Conservation (phyloP, 768 basidiomycete species). For the Leucogyrophana mollusca region DNA sequence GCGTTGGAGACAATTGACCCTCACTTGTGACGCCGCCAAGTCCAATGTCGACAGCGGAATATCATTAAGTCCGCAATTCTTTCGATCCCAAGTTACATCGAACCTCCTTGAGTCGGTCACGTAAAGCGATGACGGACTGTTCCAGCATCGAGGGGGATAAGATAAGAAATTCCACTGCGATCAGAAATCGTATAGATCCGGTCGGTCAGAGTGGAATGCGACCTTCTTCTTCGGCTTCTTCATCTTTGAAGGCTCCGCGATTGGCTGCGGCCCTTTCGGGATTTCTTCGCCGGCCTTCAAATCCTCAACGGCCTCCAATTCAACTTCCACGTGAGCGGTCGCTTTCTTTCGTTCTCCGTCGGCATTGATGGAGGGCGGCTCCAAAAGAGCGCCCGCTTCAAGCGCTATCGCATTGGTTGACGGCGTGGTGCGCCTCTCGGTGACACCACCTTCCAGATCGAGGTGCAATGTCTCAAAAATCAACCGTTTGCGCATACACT, state of each 20-base stretch:
- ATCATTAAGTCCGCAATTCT: no score
- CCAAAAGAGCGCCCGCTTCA: conserved; percentile 17
- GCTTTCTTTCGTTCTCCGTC: conserved; percentile 13
- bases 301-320: conserved; percentile 36
- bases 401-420: conserved; percentile 23
- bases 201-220: conserved; percentile 63
- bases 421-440: conserved; percentile 68
- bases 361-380: conserved; percentile 6
- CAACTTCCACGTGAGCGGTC: conserved; percentile 42
- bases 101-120: no score
- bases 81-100: no score
- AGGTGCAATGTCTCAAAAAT: conserved; percentile 91
- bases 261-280: conserved; percentile 6
- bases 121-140: no score
- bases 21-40: no score
- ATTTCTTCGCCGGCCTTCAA: conserved; percentile 7
- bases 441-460: conserved; percentile 81
- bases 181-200: conserved; percentile 77
- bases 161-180: neutral
- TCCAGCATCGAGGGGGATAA: no score
- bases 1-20: no score
- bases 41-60: no score
- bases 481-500: conserved; percentile 83
- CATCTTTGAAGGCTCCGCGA: conserved; percentile 18
- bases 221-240: conserved; percentile 67